Evolutionary conservation across 257 asterid species (phyloP).

Genomic region (Thymus mandschuricus): DNA sequence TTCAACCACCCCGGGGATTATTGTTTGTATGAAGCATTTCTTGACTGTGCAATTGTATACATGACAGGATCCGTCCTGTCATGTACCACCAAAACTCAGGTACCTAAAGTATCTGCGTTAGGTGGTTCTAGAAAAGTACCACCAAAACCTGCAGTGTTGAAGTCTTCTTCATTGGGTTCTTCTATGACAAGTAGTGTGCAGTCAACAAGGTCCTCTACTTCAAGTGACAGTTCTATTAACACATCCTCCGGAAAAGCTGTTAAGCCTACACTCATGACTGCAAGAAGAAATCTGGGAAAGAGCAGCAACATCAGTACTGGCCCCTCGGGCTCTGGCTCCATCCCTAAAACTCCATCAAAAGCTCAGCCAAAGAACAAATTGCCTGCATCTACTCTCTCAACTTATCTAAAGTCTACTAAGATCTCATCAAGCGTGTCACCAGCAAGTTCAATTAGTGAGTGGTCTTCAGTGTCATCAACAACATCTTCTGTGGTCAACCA

Average conservation of each 20-base stretch:
- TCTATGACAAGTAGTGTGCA: conserved; percentile 49
- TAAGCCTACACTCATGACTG: conserved; percentile 48
- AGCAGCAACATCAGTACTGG: conserved; percentile 41
- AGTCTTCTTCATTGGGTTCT: conserved; percentile 50
- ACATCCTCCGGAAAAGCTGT: conserved; percentile 47
- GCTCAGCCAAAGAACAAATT: conserved; percentile 47
- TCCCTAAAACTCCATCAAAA: conserved; percentile 59
- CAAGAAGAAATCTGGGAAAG: conserved; percentile 59
- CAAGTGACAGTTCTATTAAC: conserved; percentile 59
- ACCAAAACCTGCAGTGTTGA: conserved; percentile 62
- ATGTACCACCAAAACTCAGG: conserved; percentile 48
- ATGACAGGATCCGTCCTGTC: conserved; percentile 45
- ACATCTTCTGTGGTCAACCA: conserved; percentile 62
- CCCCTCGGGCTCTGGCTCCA: conserved; percentile 52
- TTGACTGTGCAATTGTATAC: conserved; percentile 12
- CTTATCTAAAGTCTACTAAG: conserved; percentile 57
- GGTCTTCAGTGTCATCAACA: conserved; percentile 89
- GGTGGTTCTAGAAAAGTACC: conserved; percentile 54
- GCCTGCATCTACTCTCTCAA: conserved; percentile 54
- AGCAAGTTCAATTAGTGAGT: conserved; percentile 91
- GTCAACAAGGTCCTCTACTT: conserved; percentile 57
- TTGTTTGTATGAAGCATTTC: conserved; percentile 11
- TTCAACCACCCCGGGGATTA: conserved; percentile 18
- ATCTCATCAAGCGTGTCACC: conserved; percentile 74
- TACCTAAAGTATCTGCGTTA: conserved; percentile 47